These are phyloP conservation scores for Cytospora schulzeri DNA, from an alignment of 2,329 filamentous ascomycete species.

Conservation along the genomic window DNA sequence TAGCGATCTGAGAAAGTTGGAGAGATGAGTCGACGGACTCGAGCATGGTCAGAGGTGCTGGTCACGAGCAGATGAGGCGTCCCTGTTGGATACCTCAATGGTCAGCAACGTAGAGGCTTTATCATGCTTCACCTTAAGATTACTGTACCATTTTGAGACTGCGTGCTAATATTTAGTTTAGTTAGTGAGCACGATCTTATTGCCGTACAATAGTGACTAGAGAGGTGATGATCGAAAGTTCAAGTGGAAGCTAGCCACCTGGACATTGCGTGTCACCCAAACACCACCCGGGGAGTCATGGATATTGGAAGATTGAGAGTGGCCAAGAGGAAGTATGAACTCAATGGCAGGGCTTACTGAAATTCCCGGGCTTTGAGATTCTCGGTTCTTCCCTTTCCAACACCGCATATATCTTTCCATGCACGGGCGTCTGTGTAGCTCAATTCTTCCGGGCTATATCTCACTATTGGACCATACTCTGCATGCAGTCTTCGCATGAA, in stretches of 20 bases:
- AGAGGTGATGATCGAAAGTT: too few species aligned
- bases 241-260: not conserved
- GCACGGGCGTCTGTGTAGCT: constrained; percentile 16
- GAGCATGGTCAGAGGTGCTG: constrained; percentile 27
- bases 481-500: constrained; percentile 23
- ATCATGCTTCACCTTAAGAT: not conserved
- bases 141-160: not conserved
- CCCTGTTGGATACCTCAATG: not conserved
- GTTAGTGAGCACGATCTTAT: too few species aligned
- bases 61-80: constrained; percentile 12
- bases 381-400: constrained; percentile 24
- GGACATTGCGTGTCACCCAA: not conserved
- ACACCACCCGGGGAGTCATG: too few species aligned
- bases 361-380: constrained; percentile 34
- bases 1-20: constrained; percentile 34
- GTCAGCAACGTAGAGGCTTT: not conserved
- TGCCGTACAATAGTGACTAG: too few species aligned
- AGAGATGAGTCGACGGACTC: constrained; percentile 31
- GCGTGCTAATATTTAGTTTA: not conserved
- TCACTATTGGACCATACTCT: constrained; percentile 18
- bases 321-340: not conserved
- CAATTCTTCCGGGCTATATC: constrained; percentile 15
- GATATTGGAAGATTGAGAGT: not conserved
- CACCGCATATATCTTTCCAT: constrained; percentile 19
- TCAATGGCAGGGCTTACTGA: constrained; percentile 14